phyloP scores from a whole-genome alignment of 2,329 filamentous ascomycete species.

The Xylariales sp. region DNA sequence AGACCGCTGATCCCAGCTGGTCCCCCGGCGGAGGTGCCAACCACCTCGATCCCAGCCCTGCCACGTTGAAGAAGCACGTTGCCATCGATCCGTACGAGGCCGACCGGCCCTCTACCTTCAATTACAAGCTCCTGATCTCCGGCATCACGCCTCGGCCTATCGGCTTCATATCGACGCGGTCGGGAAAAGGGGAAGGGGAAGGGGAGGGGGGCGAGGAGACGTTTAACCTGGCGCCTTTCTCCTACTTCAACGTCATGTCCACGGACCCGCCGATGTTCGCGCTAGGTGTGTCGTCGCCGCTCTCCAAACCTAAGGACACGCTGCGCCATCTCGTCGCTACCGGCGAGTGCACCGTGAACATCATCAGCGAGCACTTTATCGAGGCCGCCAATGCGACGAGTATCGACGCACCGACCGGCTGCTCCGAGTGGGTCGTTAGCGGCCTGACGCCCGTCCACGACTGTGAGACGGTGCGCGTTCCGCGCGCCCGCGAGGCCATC shows the following conservation, averaged over 20 bases:
- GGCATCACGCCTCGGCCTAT: constrained; percentile 86
- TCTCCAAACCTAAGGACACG: constrained; percentile 77
- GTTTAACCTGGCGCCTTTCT: constrained; percentile 86
- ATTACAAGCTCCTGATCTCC: constrained; percentile 94
- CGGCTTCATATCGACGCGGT: constrained; percentile 68
- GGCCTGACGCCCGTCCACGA: constrained; percentile 77
- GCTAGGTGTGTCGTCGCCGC: constrained; percentile 61
- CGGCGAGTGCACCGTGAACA: constrained; percentile 85
- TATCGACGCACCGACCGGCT: constrained; percentile 81
- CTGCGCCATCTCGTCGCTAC: constrained; percentile 78
- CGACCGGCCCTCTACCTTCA: constrained; percentile 74
- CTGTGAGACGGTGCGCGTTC: constrained; percentile 73
- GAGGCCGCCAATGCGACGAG: constrained; percentile 88
- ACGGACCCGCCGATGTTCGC: constrained; percentile 90
- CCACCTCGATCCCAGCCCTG: constrained; percentile 49
- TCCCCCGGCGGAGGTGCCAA: constrained; percentile 74
- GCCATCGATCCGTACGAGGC: constrained; percentile 83
- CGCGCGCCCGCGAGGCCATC: constrained; percentile 83
- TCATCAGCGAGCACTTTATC: constrained; percentile 84
- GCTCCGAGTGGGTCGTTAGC: constrained; percentile 81
- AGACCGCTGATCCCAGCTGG: constrained; percentile 75
- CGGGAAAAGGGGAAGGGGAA: constrained; percentile 34
- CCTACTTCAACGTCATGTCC: constrained; percentile 84
- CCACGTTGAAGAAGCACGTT: constrained; percentile 65
- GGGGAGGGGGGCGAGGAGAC: constrained; percentile 65